A percentile compares a stretch with the other conserved stretches of the same genome.
phyloP scores from a whole-genome alignment of 441 rosid species.

The Adansonia madagascariensis region DNA sequence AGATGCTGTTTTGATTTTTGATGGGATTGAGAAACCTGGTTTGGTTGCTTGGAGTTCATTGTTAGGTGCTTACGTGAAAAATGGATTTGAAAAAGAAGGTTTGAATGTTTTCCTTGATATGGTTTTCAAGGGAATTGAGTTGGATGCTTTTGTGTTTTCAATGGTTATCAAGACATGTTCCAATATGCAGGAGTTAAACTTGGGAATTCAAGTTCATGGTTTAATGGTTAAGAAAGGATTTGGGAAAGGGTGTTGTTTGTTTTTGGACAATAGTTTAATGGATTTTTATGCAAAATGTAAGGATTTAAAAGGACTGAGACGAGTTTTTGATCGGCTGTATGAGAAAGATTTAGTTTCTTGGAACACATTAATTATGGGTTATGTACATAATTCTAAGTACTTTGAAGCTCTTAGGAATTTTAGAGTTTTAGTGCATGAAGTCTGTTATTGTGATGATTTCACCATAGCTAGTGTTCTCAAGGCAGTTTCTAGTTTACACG shows the following conservation, averaged over 20 bases:
- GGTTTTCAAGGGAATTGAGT: constrained; percentile 26
- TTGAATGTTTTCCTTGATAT: constrained; percentile 34
- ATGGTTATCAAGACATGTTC: constrained; percentile 34
- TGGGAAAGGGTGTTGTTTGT: constrained; percentile 10
- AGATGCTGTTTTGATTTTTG: constrained; percentile 33
- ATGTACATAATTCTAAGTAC: constrained; percentile 32
- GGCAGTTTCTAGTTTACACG: constrained; percentile 32
- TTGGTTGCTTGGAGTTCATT: constrained; percentile 41
- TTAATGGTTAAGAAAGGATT: constrained; percentile 35
- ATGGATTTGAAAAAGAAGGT: constrained; percentile 34
- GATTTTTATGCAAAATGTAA: constrained; percentile 41
- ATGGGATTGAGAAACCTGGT: constrained; percentile 31
- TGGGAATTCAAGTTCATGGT: constrained; percentile 35
- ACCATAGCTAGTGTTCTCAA: constrained; percentile 36
- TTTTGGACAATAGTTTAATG: constrained; percentile 38
- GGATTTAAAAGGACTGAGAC: constrained; percentile 31
- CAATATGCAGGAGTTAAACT: constrained; percentile 22
- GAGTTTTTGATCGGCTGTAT: constrained; percentile 30
- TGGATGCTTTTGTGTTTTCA: constrained; percentile 39
- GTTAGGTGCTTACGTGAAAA: constrained; percentile 34
- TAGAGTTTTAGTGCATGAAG: constrained; percentile 29
- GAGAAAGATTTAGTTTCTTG: constrained; percentile 41
- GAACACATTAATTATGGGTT: constrained; percentile 41
- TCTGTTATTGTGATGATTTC: constrained; percentile 36
- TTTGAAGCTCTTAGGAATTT: constrained; percentile 33